Conservation (phyloP, 148 eudicot genomes). For the Bassia scoparia region DNA sequence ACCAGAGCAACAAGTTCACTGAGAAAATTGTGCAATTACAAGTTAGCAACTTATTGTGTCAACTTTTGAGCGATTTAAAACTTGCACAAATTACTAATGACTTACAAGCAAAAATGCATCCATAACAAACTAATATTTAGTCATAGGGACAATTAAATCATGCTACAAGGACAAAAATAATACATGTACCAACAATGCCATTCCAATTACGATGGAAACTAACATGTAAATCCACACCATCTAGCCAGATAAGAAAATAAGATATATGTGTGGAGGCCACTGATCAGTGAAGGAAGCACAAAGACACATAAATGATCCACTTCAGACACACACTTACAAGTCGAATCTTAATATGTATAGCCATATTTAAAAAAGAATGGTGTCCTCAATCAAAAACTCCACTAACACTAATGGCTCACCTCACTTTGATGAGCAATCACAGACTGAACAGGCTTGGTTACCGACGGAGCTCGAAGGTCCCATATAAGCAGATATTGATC, state of each 20-base stretch:
- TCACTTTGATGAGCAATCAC: conserved; percentile 87
- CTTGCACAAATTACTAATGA: background rate
- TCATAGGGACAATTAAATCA: background rate
- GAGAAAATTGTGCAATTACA: too few relatives aligned
- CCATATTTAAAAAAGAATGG: too few relatives aligned
- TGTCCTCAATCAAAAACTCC: too few relatives aligned
- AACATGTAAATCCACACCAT: background rate
- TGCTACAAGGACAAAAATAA: background rate
- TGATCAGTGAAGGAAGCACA: background rate
- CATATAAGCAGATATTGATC: conserved; percentile 67
- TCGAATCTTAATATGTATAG: too few relatives aligned
- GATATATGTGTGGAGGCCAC: background rate
- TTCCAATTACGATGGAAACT: background rate
- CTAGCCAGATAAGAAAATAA: background rate
- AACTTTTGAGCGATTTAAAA: background rate
- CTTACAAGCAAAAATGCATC: background rate
- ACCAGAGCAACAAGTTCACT: too few relatives aligned
- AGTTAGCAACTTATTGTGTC: background rate
- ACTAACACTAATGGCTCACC: conserved; percentile 32
- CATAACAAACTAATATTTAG: background rate
- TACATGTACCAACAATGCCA: background rate
- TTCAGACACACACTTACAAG: background rate
- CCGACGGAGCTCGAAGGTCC: conserved; percentile 75
- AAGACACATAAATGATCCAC: too few relatives aligned
- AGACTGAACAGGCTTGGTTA: conserved; percentile 70